phyloP scores from a whole-genome alignment of 768 basidiomycete species.

The Collybia sordida region DNA sequence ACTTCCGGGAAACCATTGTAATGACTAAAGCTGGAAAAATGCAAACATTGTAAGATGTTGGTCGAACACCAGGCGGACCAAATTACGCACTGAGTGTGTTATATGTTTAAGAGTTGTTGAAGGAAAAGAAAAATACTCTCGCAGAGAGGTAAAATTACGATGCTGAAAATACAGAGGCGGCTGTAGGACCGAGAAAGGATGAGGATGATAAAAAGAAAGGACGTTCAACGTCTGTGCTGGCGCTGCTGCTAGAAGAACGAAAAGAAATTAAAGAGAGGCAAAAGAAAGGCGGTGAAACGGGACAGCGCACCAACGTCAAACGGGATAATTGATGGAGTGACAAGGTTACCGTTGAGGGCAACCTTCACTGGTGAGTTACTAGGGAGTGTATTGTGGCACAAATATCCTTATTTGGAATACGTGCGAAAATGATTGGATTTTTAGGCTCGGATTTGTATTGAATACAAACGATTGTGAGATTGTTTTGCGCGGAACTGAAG shows the following conservation, averaged over 20 bases:
- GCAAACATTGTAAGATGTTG: neutral
- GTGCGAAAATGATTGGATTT: no score
- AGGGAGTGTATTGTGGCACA: no score
- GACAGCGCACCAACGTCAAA: slow-evolving; percentile 12
- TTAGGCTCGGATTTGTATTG: no score
- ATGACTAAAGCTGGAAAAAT: neutral
- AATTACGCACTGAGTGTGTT: slow-evolving; percentile 2
- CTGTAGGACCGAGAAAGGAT: slow-evolving; percentile 39
- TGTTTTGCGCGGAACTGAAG: no score
- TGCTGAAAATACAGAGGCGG: slow-evolving; percentile 36
- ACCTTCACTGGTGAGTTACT: no score
- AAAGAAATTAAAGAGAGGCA: slow-evolving; percentile 28
- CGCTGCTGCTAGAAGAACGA: slow-evolving; percentile 41
- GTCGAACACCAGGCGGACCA: neutral
- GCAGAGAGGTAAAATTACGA: slow-evolving; percentile 43
- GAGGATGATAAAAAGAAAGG: slow-evolving; percentile 40
- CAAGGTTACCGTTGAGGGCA: neutral
- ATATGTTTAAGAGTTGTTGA: neutral
- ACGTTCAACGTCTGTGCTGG: slow-evolving; percentile 72
- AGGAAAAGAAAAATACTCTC: slow-evolving; percentile 34
- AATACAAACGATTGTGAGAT: no score
- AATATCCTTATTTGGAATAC: no score
- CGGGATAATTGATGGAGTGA: neutral
- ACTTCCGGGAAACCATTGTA: slow-evolving; percentile 67
- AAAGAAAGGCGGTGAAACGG: slow-evolving; percentile 21